phyloP scores from a whole-genome alignment of 192 early-diverging fungal species.

The Gaertneriomyces sp. region DNA sequence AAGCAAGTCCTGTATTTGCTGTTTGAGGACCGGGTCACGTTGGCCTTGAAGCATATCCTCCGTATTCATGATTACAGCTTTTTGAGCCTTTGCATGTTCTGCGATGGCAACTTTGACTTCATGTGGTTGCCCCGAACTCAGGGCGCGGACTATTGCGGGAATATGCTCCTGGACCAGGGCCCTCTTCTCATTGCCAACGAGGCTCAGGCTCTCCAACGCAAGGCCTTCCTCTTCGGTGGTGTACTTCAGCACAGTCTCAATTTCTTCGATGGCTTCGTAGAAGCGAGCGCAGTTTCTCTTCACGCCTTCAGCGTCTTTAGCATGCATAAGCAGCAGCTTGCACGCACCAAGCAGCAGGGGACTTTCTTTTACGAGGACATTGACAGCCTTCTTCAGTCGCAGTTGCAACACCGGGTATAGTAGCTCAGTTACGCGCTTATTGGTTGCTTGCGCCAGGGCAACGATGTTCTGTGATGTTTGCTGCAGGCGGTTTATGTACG shows the following conservation, averaged over 20 bases:
- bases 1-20: constrained; percentile 12
- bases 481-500: constrained; percentile 18
- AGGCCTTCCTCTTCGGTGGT: constrained; percentile 33
- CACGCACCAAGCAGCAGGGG: constrained; percentile 36
- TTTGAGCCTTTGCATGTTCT: constrained; percentile 17
- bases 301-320: neutral
- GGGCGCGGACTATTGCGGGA: constrained; percentile 13
- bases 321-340: constrained; percentile 19
- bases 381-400: constrained; percentile 33
- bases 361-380: constrained; percentile 29
- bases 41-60: constrained; percentile 25
- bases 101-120: constrained; percentile 18
- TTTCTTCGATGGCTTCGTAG: constrained; percentile 21
- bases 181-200: constrained; percentile 17
- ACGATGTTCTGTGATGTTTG: constrained; percentile 37
- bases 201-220: constrained; percentile 13
- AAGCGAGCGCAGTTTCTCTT: constrained; percentile 21
- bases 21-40: constrained; percentile 14
- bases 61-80: constrained; percentile 14
- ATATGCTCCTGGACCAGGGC: constrained; percentile 13
- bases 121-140: constrained; percentile 1
- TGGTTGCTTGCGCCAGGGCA: constrained; percentile 34
- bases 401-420: constrained; percentile 31
- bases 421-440: constrained; percentile 36
- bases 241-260: constrained; percentile 39